A percentile compares a stretch with the other conserved stretches of the same genome.
phyloP scores from a whole-genome alignment of 306 rosid species.

The Vicia sativa region DNA sequence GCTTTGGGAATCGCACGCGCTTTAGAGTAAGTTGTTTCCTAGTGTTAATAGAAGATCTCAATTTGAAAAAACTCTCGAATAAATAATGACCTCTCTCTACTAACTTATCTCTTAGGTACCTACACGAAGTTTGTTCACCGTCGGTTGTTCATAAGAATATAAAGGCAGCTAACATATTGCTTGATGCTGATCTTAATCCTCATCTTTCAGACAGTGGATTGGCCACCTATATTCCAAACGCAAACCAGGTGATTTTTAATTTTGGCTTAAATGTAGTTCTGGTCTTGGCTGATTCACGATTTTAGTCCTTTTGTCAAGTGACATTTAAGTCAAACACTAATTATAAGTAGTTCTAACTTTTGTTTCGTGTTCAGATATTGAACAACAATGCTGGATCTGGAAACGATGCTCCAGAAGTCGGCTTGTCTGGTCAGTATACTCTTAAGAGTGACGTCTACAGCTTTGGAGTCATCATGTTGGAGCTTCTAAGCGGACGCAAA shows the following conservation, averaged over 20 bases:
- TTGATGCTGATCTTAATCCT: conserved; percentile 88
- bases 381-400: conserved; percentile 75
- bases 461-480: conserved; percentile 97
- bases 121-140: conserved; percentile 98
- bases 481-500: conserved; percentile 90
- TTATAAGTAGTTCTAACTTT: conserved; percentile 35
- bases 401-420: conserved; percentile 84
- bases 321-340: conserved; percentile 6
- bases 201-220: conserved; percentile 91
- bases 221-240: conserved; percentile 66
- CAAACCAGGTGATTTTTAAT: conserved; percentile 60
- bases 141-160: conserved; percentile 87
- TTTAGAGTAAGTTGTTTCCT: conserved; percentile 72
- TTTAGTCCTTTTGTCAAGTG: neutral
- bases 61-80: neutral
- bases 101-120: conserved; percentile 63
- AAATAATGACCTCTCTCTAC: conserved; percentile 33
- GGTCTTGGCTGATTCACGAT: neutral
- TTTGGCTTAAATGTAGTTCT: neutral
- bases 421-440: conserved; percentile 73
- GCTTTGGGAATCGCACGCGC: conserved; percentile 98
- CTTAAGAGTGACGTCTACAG: conserved; percentile 88
- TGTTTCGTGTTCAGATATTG: conserved; percentile 57
- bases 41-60: conserved; percentile 15
- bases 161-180: conserved; percentile 83